Base-by-base conservation (phyloP, 139 green algal genomes). In the Coelastrella sp. region DNA sequence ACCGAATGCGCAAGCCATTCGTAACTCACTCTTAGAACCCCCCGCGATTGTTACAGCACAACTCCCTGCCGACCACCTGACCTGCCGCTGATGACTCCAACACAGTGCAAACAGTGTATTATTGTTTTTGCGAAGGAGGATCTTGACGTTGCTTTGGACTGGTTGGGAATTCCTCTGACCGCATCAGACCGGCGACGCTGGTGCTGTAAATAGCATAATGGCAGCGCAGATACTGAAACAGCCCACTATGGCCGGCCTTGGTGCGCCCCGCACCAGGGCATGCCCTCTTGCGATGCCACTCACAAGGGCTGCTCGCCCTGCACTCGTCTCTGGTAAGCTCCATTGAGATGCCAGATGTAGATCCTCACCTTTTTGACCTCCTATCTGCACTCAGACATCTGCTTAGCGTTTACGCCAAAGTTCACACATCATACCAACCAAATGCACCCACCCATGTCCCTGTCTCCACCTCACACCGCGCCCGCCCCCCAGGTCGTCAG, bases 201-300 rank as follows among this genome's bases (percentile, higher is more conserved):
- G 14, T 32, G 68, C 16, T 8, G 16, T 5, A 73, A 32, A 14
- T 5, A 73, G 22, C 13, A 76, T 56, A 4, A 88, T 88, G 83
- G 68, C 83, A 59, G 54, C 83, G 3, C 83, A 88, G 7, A 11
- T 88, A 10, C n/a, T 88, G 66, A 80, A 58, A 17, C 83, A 88
- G 54, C 68, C 66, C 3, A 73, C 66, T n/a, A 8, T 71, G 16
- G 56, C 47, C 5, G 68, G 8, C 68, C 8, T 88, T 80, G 54
- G 23, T 13, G 66, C 23, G 11, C 19, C 61, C 14, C 81, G 80
- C 60, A 58, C 10, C 19, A 68, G 22, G 59, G 60, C 80, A 58
- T 73, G 59, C n/a, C 59, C 80, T 71, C 23, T 56, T 73, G 59
- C 59, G 19, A 57, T 74, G 74, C 74, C 74, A 80, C 7, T 65